Percentiles rank a stretch among this genome's conserved stretches.
Evolutionary conservation across 208 protist genomes (phyloP).

Genomic region (Phytomonas serpens): DNA sequence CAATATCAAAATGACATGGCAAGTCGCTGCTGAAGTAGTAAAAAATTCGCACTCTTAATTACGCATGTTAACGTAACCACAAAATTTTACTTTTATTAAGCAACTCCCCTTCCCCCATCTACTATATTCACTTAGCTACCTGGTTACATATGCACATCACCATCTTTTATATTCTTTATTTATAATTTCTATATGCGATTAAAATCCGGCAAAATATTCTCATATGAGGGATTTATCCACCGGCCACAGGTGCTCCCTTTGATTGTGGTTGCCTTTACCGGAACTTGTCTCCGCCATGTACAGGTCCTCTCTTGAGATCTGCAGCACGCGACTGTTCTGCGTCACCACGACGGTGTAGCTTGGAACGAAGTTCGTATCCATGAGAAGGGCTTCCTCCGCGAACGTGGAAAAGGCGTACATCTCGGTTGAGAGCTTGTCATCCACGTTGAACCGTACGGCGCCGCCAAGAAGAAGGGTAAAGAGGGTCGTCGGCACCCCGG

Average conservation of each 20-base stretch:
- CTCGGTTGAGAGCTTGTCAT: conserved; percentile 34
- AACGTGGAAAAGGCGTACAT: conserved; percentile 56
- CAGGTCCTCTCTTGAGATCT: conserved; percentile 44
- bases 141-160: too few relatives aligned
- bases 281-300: conserved; percentile 20
- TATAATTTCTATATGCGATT: not conserved
- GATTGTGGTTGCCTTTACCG: conserved; percentile 11
- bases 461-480: conserved; percentile 73
- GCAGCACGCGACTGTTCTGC: conserved; percentile 36
- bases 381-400: conserved; percentile 38
- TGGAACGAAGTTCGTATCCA: conserved; percentile 29
- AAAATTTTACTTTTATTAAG: not conserved
- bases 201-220: not conserved
- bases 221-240: not conserved
- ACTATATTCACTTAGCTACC: not conserved
- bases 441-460: conserved; percentile 28
- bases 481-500: conserved; percentile 18
- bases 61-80: not conserved
- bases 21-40: not conserved
- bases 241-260: conserved; percentile 3
- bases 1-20: not conserved
- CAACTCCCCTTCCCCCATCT: not conserved
- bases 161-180: too few relatives aligned
- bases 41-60: too few relatives aligned
- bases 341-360: conserved; percentile 62